phyloP scores from a whole-genome alignment of 2,329 filamentous ascomycete species.

The Colletotrichum sp. region DNA sequence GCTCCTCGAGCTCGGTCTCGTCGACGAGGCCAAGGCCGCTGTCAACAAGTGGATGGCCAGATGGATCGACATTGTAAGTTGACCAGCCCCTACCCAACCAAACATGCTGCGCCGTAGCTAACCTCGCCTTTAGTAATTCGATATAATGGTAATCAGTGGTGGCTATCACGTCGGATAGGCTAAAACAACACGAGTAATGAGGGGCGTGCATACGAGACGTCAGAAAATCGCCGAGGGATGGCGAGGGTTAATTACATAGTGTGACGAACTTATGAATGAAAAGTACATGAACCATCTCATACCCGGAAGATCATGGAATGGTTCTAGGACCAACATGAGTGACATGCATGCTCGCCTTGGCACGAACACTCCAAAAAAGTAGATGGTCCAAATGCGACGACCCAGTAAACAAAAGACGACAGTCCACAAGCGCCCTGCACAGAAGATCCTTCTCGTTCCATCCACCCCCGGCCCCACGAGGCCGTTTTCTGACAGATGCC shows the following conservation, averaged over 20 bases:
- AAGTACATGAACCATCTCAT: neutral
- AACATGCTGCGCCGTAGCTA: neutral
- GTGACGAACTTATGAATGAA: slow-evolving; percentile 8
- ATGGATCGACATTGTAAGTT: slow-evolving; percentile 58
- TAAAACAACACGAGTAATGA: neutral
- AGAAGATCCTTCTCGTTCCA: neutral
- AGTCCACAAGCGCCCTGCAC: neutral
- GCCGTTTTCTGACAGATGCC: neutral
- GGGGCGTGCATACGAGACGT: neutral
- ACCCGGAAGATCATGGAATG: neutral
- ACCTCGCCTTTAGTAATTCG: neutral
- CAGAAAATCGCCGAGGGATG: neutral
- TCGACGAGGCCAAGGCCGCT: slow-evolving; percentile 72
- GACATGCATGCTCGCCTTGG: neutral
- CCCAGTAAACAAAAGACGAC: neutral
- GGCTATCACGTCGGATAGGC: neutral
- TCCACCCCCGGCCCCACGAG: neutral
- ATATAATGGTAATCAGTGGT: neutral
- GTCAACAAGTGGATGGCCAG: slow-evolving; percentile 72
- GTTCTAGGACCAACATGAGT: neutral
- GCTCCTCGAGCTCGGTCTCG: slow-evolving; percentile 67
- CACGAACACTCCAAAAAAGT: neutral
- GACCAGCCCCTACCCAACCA: neutral
- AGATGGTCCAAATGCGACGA: neutral
- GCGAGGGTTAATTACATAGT: neutral